These are phyloP conservation scores for Kwoniella sp. DNA, from an alignment of 768 basidiomycete species.

Conservation along the genomic window DNA sequence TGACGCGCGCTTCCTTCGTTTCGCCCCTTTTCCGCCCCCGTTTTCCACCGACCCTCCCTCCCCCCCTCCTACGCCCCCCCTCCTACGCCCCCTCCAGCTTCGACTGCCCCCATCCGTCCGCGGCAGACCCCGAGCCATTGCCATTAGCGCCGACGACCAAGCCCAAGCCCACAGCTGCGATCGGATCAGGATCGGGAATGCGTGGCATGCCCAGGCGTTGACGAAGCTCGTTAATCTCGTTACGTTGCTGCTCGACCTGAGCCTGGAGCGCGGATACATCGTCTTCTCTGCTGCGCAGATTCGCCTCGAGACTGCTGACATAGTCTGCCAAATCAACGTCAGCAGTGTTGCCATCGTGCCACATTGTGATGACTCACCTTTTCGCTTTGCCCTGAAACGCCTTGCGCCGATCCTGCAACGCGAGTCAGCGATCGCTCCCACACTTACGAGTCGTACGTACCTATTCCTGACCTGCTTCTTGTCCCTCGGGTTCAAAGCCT, in stretches of 20 bases:
- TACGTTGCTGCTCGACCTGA: constrained; percentile 25
- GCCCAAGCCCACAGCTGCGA: constrained; percentile 19
- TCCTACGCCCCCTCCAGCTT: too few relatives aligned
- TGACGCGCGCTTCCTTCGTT: too few relatives aligned
- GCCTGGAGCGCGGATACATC: constrained; percentile 21
- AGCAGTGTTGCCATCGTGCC: too few relatives aligned
- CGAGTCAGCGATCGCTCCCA: too few relatives aligned
- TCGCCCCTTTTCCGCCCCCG: too few relatives aligned
- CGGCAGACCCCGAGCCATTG: not conserved
- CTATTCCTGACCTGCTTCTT: constrained; percentile 51
- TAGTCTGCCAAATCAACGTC: too few relatives aligned
- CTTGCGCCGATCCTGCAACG: constrained; percentile 33
- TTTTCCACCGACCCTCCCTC: too few relatives aligned
- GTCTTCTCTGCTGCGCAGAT: constrained; percentile 24
- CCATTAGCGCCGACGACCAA: constrained; percentile 9
- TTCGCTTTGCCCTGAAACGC: constrained; percentile 40
- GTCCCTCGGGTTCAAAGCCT: constrained; percentile 44
- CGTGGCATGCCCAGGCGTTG: constrained; percentile 31
- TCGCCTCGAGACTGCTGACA: constrained; percentile 33
- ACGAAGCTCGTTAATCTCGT: constrained; percentile 40
- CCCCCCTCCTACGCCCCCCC: too few relatives aligned
- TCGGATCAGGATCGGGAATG: constrained; percentile 11
- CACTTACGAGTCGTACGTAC: too few relatives aligned
- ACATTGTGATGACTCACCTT: too few relatives aligned
- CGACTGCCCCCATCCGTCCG: not conserved